A percentile compares a stretch with the other conserved stretches of the same genome.
phyloP scores from a whole-genome alignment of 1,139 yeast species.

The Taphrina betulina region DNA sequence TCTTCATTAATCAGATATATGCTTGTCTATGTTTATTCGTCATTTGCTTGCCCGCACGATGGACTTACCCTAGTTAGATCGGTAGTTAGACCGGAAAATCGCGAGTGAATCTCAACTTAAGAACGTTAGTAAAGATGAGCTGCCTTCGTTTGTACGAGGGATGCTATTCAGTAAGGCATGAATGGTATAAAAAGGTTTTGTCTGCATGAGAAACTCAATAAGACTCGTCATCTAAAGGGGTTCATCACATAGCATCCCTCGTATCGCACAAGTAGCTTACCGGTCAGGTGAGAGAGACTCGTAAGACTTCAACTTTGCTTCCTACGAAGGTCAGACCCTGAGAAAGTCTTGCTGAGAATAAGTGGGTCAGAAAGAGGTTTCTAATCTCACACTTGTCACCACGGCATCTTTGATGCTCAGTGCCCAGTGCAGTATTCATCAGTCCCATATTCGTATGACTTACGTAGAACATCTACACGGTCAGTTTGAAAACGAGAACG shows the following conservation, averaged over 20 bases:
- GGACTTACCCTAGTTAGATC: constrained; percentile 2
- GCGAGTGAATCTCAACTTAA: no score
- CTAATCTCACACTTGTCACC: constrained; percentile 33
- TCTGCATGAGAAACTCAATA: constrained; percentile 33
- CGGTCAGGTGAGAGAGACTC: neutral
- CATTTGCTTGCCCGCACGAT: constrained; percentile 21
- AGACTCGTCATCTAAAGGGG: constrained; percentile 33
- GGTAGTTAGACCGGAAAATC: no score
- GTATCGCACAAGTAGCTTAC: neutral
- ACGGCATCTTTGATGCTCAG: constrained; percentile 23
- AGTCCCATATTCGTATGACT: constrained; percentile 6
- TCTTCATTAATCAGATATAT: constrained; percentile 32
- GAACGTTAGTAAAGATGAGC: no score
- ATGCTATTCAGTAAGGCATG: constrained; percentile 32
- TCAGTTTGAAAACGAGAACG: no score
- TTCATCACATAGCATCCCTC: constrained; percentile 15
- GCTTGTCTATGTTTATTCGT: constrained; percentile 31
- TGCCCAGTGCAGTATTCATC: constrained; percentile 34
- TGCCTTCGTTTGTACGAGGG: no score
- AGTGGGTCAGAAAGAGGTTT: constrained; percentile 32
- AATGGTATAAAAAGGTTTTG: constrained; percentile 32
- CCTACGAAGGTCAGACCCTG: neutral
- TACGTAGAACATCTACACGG: no score
- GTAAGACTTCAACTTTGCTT: neutral
- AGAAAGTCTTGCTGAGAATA: neutral